These are phyloP conservation scores for Sphaerulina populicola DNA, from an alignment of 2,329 filamentous ascomycete species.

Conservation along the genomic window DNA sequence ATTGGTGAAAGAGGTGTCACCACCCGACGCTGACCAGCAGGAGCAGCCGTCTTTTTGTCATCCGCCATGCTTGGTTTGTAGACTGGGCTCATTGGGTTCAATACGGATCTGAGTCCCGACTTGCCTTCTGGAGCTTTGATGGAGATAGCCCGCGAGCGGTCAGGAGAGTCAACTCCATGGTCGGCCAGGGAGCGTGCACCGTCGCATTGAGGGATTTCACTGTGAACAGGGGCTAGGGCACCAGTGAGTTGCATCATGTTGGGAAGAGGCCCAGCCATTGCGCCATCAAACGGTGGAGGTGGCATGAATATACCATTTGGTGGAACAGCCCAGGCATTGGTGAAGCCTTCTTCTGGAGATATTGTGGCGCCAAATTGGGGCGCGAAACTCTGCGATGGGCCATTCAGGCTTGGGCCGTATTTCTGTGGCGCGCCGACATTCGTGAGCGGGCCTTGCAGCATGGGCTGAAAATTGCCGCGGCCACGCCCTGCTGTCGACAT, in stretches of 20 bases:
- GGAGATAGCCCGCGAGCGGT: slow-evolving; percentile 28
- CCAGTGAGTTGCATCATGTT: neutral
- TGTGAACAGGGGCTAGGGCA: neutral
- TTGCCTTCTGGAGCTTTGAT: slow-evolving; percentile 30
- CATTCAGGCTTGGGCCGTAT: slow-evolving; percentile 12
- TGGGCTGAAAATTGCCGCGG: slow-evolving; percentile 20
- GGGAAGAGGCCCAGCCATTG: slow-evolving; percentile 19
- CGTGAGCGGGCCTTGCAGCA: slow-evolving; percentile 14
- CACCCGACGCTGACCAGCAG: slow-evolving; percentile 8
- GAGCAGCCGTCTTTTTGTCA: neutral
- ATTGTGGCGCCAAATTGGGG: slow-evolving; percentile 15
- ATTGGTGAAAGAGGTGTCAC: slow-evolving; percentile 16
- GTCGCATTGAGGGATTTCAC: slow-evolving; percentile 24
- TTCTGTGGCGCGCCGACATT: neutral
- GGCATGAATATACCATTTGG: slow-evolving; percentile 23
- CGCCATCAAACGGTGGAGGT: slow-evolving; percentile 29
- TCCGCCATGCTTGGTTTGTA: slow-evolving; percentile 28
- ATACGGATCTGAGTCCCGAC: slow-evolving; percentile 25
- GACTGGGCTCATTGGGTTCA: slow-evolving; percentile 35
- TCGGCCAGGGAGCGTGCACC: slow-evolving; percentile 21
- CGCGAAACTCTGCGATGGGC: slow-evolving; percentile 9
- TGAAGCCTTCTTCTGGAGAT: slow-evolving; percentile 20
- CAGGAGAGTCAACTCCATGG: slow-evolving; percentile 16
- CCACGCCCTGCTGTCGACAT: slow-evolving; percentile 21
- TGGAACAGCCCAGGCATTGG: slow-evolving; percentile 20